Base-by-base conservation (phyloP, 2,329 filamentous ascomycete species). In the Arthrobotrys sinensis region DNA sequence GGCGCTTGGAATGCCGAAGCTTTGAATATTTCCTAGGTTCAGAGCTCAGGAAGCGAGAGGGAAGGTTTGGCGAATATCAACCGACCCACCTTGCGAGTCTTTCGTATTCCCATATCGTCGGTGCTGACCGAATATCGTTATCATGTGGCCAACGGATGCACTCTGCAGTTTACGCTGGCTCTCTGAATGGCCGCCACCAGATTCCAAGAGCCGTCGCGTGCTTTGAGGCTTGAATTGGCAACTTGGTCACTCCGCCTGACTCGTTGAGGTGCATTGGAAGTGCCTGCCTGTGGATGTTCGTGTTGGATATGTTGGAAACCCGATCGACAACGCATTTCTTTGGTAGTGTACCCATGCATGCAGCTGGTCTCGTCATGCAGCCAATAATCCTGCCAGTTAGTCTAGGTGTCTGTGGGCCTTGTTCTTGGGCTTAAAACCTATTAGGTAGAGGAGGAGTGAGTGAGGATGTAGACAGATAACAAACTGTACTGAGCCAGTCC, bases 221-320 rank as follows among this genome's bases (percentile, higher is more conserved):
- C 60, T 77, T 77, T 66, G 73, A 67, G 73, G 73, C 73, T 77
- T 77, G 67, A 71, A 77, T 77, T 71, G 73, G 32, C 28, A 60
- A 57, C 45, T 28, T 38, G 21, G 36, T 36, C 55, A 52, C 32
- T 52, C 52, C 43, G 52, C 50, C 52, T 32, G 14, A n/a, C 3
- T 52, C 16, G 46, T 24, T 6, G 55, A 57, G n/a, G 11, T 57
- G 24, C 24, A 2, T 28, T 28, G 24, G 24, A 28, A 28, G 24
- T 28, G 24, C 4, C 24, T 28, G 24, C 24, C 24, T 28, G 24
- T n/a, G n/a, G n/a, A n/a, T n/a, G n/a, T 3, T 10, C 34, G 43
- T 36, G 43, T 66, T 48, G 63, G 45, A 65, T 52, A n/a, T 52
- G 45, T 50, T 60, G 55, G 53, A 60, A 28, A 60, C 7, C 21